phyloP scores from a whole-genome alignment of 345 rosid genomes.

The Moricandia arvensis region DNA sequence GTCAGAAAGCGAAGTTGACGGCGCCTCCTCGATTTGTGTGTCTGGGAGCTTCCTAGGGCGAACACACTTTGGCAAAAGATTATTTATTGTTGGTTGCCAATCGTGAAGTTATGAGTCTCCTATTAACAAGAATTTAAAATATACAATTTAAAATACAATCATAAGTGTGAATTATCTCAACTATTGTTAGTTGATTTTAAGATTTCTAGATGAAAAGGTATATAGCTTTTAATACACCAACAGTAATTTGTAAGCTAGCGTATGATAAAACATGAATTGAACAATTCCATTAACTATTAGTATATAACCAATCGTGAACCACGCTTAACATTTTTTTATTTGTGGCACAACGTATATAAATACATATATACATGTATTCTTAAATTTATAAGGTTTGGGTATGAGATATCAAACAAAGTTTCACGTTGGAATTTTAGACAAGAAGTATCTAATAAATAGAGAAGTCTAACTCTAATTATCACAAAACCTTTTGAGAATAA shows the following conservation, averaged over 20 bases:
- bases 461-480: no score
- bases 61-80: not conserved
- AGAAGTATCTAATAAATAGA: no score
- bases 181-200: not conserved
- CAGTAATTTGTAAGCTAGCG: not conserved
- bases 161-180: not conserved
- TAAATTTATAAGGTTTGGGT: slow-evolving; percentile 2
- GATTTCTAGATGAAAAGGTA: not conserved
- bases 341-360: not conserved
- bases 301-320: not conserved
- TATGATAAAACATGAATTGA: not conserved
- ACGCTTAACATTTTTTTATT: not conserved
- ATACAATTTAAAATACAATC: not conserved
- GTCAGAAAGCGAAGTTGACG: no score
- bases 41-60: no score
- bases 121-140: not conserved
- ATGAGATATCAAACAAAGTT: no score
- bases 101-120: not conserved
- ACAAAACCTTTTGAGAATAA: no score
- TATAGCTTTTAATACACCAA: not conserved
- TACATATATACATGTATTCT: not conserved
- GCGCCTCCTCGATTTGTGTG: no score
- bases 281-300: not conserved
- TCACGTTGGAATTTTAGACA: no score
- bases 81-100: not conserved